Evolutionary conservation across 768 basidiomycete species (phyloP).

Genomic region (Rhodotorula toruloides): DNA sequence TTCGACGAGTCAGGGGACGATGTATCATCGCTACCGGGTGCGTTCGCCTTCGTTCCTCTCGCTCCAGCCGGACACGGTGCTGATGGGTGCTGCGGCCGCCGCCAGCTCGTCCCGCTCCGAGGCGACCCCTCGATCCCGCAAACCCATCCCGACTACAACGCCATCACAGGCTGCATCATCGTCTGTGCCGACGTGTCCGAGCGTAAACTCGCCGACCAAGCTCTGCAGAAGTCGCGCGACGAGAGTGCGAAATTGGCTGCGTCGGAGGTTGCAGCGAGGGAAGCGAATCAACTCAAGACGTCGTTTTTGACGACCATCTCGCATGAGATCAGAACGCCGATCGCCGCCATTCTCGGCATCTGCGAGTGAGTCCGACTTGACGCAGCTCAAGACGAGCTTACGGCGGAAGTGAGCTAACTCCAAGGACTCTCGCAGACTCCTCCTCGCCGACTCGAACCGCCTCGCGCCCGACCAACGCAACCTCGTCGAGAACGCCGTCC

Average conservation of each 20-base stretch:
- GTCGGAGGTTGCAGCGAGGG: conserved; percentile 33
- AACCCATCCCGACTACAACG: conserved; percentile 7
- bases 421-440: background rate
- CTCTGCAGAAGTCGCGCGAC: conserved; percentile 2
- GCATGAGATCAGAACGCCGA: conserved; percentile 40
- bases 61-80: background rate
- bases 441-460: background rate
- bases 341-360: conserved; percentile 35
- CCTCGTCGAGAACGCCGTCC: conserved; percentile 33
- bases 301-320: conserved; percentile 37
- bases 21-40: conserved; percentile 15
- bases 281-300: conserved; percentile 38
- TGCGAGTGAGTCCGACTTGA: conserved; percentile 27
- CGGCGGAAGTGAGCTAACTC: background rate
- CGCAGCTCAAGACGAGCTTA: conserved; percentile 24
- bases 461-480: background rate
- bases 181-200: conserved; percentile 32
- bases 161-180: conserved; percentile 29
- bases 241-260: conserved; percentile 26
- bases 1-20: background rate
- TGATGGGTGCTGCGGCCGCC: background rate
- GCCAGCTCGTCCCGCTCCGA: conserved; percentile 20
- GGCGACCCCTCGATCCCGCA: conserved; percentile 21
- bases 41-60: background rate
- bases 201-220: conserved; percentile 13